These are phyloP conservation scores for Quercus tomentella DNA, from an alignment of 331 rosid genomes.

Conservation along the genomic window DNA sequence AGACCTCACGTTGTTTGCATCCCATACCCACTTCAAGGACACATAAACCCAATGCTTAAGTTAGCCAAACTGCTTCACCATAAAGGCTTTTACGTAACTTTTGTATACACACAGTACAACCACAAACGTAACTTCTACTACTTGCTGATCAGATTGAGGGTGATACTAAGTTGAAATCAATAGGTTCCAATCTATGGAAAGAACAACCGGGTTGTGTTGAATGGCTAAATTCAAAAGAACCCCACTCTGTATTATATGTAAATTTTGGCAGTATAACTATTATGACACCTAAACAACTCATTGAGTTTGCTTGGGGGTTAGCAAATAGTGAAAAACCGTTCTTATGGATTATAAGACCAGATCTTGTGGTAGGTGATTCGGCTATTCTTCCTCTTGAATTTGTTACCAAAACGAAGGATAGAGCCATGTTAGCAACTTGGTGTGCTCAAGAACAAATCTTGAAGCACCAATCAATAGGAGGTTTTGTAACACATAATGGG, in stretches of 20 bases:
- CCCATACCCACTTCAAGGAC: background rate
- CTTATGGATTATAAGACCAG: slow-evolving; percentile 49
- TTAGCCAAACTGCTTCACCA: background rate
- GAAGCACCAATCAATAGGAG: slow-evolving; percentile 35
- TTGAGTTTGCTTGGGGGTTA: slow-evolving; percentile 45
- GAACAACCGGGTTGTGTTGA: slow-evolving; percentile 26
- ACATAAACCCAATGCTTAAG: background rate
- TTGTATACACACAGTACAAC: background rate
- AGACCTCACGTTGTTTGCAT: background rate
- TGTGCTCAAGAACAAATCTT: slow-evolving; percentile 42
- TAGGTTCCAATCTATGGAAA: slow-evolving; percentile 32
- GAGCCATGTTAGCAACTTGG: slow-evolving; percentile 33
- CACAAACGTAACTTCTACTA: background rate
- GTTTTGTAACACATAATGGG: slow-evolving; percentile 35
- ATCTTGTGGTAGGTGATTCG: slow-evolving; percentile 29
- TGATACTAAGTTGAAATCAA: background rate
- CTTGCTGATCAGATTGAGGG: slow-evolving; percentile 13
- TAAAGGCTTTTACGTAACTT: background rate
- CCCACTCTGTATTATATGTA: slow-evolving; percentile 24
- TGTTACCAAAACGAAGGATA: slow-evolving; percentile 12
- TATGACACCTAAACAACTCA: slow-evolving; percentile 16
- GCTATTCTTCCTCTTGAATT: slow-evolving; percentile 29
- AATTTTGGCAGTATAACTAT: slow-evolving; percentile 35
- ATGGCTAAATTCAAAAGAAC: slow-evolving; percentile 33
- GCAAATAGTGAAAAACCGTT: slow-evolving; percentile 32